Evolutionary conservation across 257 asterid species (phyloP).

Genomic region (Verbena officinalis): DNA sequence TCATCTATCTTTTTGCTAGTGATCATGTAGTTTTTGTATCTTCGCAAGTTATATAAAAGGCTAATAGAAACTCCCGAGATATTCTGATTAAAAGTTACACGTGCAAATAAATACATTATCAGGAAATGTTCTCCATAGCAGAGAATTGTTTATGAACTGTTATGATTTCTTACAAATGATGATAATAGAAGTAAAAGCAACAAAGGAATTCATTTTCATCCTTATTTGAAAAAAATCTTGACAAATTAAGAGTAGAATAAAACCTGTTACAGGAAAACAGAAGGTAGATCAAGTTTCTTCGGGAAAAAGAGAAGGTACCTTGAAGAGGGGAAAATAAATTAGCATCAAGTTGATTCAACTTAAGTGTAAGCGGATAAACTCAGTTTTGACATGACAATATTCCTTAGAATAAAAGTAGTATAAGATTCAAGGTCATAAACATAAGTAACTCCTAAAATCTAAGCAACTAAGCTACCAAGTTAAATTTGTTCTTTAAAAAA

Average conservation of each 20-base stretch:
- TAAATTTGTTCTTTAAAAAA: background rate
- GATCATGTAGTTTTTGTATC: background rate
- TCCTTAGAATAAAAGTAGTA: background rate
- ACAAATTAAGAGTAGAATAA: background rate
- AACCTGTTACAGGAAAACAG: too few species aligned
- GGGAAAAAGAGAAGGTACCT: background rate
- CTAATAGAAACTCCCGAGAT: background rate
- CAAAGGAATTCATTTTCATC: background rate
- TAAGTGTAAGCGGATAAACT: background rate
- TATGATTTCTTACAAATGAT: background rate
- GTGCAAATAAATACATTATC: background rate
- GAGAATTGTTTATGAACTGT: background rate
- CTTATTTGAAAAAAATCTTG: background rate
- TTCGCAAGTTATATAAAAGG: background rate
- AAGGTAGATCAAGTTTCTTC: too few species aligned
- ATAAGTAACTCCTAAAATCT: background rate
- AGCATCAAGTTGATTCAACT: background rate
- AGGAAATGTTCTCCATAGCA: background rate
- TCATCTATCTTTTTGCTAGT: too few species aligned
- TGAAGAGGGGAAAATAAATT: background rate
- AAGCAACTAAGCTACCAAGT: slow-evolving; percentile 5
- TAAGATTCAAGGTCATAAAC: slow-evolving; percentile 17
- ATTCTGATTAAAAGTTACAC: background rate
- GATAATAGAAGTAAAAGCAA: background rate
- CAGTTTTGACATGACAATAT: background rate